A percentile compares a stretch with the other conserved stretches of the same genome.
phyloP scores from a whole-genome alignment of 1,284 basidiomycete species.

The Ceratobasidium sp. region DNA sequence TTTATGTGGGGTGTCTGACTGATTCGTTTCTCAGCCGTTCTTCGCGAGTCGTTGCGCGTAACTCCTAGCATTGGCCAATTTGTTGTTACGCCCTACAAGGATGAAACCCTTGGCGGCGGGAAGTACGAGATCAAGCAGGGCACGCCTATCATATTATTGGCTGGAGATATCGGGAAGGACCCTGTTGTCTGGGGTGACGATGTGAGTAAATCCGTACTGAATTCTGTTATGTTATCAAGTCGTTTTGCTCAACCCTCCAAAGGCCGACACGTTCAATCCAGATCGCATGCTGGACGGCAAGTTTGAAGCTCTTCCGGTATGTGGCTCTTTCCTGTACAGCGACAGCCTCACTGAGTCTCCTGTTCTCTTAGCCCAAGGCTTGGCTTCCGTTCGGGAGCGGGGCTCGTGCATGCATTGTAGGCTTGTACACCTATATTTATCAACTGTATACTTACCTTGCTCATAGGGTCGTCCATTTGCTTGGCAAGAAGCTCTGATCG shows the following conservation, averaged over 20 bases:
- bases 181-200: slow-evolving; percentile 55
- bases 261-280: slow-evolving; percentile 55
- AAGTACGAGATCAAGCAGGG: slow-evolving; percentile 53
- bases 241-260: background rate
- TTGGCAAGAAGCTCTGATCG: slow-evolving; percentile 55
- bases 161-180: slow-evolving; percentile 55
- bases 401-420: slow-evolving; percentile 54
- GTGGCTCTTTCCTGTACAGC: background rate
- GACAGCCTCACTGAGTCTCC: background rate
- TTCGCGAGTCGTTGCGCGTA: slow-evolving; percentile 55
- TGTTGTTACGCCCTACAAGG: slow-evolving; percentile 49
- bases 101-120: slow-evolving; percentile 50
- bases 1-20: background rate
- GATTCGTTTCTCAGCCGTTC: slow-evolving; percentile 41
- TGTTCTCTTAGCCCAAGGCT: slow-evolving; percentile 30
- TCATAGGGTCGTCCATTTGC: slow-evolving; percentile 54
- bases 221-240: background rate
- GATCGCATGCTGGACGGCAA: slow-evolving; percentile 65
- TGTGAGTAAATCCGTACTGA: slow-evolving; percentile 46
- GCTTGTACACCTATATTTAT: background rate
- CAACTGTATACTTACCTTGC: background rate
- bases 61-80: slow-evolving; percentile 53
- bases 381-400: slow-evolving; percentile 54
- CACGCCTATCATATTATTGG: slow-evolving; percentile 48
- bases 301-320: slow-evolving; percentile 53